Base-by-base conservation (phyloP, 169 alveolate genomes). In the Blepharisma undulans region DNA sequence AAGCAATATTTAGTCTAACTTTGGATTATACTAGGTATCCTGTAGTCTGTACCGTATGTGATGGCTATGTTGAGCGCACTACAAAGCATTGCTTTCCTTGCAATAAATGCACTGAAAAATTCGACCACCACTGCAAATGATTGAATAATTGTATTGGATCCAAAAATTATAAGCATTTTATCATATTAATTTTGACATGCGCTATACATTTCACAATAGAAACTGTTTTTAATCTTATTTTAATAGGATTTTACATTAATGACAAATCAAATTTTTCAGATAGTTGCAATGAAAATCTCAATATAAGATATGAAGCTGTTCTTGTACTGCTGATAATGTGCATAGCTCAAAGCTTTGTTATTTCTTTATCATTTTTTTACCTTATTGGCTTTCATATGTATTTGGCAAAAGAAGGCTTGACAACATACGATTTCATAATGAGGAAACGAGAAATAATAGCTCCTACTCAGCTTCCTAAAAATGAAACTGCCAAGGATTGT, bases 101-200 rank as follows among this genome's bases (percentile, higher is more conserved):
- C 87, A 96, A 97, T 93, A 97, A 96, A 79, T 97, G 99, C 92
- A 97, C 96, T 14, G 94, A 95, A 36, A 93, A 96, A 29, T 97
- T 95, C 90, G 99, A 97, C 87, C 99, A 97, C 84, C 99, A 97
- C 92, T 97, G 99, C 87, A 92, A 95, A 87, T 97, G 98, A 98
- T 94, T 97, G 84, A 97, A 97, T 92, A 97, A 97, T 82, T 97
- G 99, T 93, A 96, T 97, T 36, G 99, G 99, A 16, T 81, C 91
- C 29, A 93, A 84, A 60, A 97, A 97, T 84, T 97, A 97, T 87
- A 86, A 82, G 14, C 12, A 72, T 76, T 93, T 92, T 71, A 88
- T 85, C 84, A 79, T 93, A 16, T n/a, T 89, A 2, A 25, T 93
- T 36, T 48, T 48, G 66, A 48, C 66, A 10, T 48, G 66, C 10